Base-by-base conservation (phyloP, 2,329 filamentous ascomycete species). In the Pseudopithomyces chartarum region DNA sequence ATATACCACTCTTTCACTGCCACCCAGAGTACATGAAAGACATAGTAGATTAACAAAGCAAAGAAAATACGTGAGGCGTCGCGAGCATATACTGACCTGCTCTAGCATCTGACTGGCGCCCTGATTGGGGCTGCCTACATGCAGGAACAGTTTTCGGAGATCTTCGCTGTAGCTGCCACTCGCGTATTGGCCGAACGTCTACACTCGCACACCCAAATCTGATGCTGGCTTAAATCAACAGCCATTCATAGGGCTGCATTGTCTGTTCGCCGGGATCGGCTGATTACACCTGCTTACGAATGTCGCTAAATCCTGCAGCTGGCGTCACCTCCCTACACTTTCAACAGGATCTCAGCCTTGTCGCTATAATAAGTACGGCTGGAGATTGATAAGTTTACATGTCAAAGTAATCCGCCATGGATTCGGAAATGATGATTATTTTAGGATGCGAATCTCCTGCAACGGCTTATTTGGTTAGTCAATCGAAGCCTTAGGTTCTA, bases 261-360 rank as follows among this genome's bases (percentile, higher is more conserved):
- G 12, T 29, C 11, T 15, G 8, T 3, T 12, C 3, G 45, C 17
- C 10, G 13, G 33, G 32, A 19, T 36, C 13, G 4, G 12, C 13
- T 36, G 45, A 36, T 48, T 48, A 48, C 45, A 23, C 23, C 19
- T 19, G 45, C 32, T 48, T 48, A 48, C 32, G 36, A 19, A 48
- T 2, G 4, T 48, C 45, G 45, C 32, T 38, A n/a, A 38, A 23
- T 20, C 33, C 45, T 36, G 32, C 19, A 6, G 45, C 33, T 48
- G 32, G 19, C 45, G 45, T 32, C 45, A 48, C 10, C 45, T 45
- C 45, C 19, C 8, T 33, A 48, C 33, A 10, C 32, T 33, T 36
- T 26, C 3, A 7, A 38, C 45, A 33, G 23, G 3, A 38, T 20
- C 32, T 23, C 32, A 48, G 45, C 32, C 45, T 48, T n/a, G 17